Evolutionary conservation across 1,284 basidiomycete species (phyloP), one percentile per base, ranked within the genome.

Genomic region (Microbotryum lychnidis-dioicae): DNA sequence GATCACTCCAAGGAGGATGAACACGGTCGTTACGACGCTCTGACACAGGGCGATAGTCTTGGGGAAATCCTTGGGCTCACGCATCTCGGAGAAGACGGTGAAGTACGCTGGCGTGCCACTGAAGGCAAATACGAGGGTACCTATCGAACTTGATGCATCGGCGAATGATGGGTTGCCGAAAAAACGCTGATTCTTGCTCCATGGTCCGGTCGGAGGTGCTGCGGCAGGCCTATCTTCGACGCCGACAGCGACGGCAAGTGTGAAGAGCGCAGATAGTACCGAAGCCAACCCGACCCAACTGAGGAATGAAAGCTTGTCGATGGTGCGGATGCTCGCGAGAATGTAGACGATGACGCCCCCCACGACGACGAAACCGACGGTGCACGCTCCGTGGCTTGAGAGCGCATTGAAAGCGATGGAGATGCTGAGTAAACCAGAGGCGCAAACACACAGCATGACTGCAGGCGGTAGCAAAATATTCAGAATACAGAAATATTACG

Each of bases 181-280:
- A 23, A 59, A 50, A 10, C 44, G 63, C 27, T 67, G 47, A 31
- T 54, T 54, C 60, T 70, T 71, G 50, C 71, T 78, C 16, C 76
- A 78, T 1, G 77, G 69, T 3, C 78, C 72, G 9, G 62, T 61
- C 18, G 69, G 60, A 44, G 74, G 73, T 9, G 82, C 58, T 7
- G 75, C 70, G 48, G 81, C 77, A 29, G 74, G 76, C 16, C 80
- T 77, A 8, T 75, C 73, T 65, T 79, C 79, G 18, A 72, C 66
- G 9, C 80, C 80, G 48, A 82, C 80, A 14, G 80, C 82, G 54
- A 80, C 74, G 79, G 73, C 74, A 33, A 77, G 66, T 18, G 72
- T 73, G 53, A 76, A 61, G 60, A 76, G 71, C 46, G 76, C 59
- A 16, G 50, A 47, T 29, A 67, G 25, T n/a, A 69, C 63, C 46